Evolutionary conservation across 768 basidiomycete genomes (phyloP), one percentile per base, ranked within the genome.

Genomic region (Tulasnella sp.): DNA sequence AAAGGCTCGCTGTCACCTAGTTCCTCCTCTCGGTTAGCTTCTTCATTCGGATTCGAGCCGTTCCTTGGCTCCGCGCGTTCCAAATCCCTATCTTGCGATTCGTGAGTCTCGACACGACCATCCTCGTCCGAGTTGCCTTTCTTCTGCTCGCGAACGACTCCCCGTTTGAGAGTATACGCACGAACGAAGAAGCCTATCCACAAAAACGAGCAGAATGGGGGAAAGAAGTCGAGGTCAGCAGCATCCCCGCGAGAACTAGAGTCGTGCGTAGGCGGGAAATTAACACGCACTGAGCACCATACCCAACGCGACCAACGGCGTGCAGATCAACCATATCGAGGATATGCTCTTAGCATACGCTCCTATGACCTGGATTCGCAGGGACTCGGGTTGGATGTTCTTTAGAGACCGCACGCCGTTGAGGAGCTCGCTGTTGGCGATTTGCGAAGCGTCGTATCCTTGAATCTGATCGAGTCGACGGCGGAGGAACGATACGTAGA

Each of bases 401-500:
- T 42, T 68, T 65, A 62, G 37, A 47, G 17, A 17, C 47, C 26
- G 29, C 29, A 71, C 41, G 22, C 73, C 69, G 6, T 75, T 42
- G 22, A 42, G 74, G 19, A 77, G 59, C 14, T 70, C 73, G 63
- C 35, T 35, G 26, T 47, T 66, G 1, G 39, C 22, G 16, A 36
- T 36, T 7, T 40, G 40, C 19, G n/a, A 34, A 17, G 26, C 35
- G 4, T 8, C 11, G 71, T 75, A 77, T 12, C 77, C 76, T 16
- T 70, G 59, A 22, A 72, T 66, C 1, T 40, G 29, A 12, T 14
- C 29, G 5, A 77, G 72, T 26, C 72, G 62, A 0, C 34, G 62
- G 39, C 44, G 63, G 17, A 79, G 68, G 59, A 73, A 67, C 3
- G 62, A 69, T 1, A 72, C 73, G 52, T 78, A 79, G 72, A 80